These are phyloP conservation scores for Alopecurus myosuroides DNA, from an alignment of 176 grass and related monocot species.

Conservation along the genomic window DNA sequence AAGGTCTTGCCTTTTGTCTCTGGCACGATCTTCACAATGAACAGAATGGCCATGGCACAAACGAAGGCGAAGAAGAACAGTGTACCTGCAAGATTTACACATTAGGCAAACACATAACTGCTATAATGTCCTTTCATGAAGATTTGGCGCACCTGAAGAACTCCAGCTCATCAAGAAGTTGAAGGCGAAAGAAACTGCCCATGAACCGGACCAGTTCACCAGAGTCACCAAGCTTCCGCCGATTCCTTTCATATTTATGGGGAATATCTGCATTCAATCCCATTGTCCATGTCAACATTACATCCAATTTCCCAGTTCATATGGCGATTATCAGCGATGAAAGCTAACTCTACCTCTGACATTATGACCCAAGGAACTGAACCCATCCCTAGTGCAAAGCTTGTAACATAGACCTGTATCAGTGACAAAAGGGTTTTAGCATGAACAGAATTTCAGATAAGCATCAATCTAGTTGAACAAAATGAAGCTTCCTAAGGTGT, in stretches of 20 bases:
- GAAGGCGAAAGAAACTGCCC: conserved; percentile 46
- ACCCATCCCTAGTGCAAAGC: conserved; percentile 61
- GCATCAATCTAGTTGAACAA: neutral
- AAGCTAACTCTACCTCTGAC: conserved; percentile 42
- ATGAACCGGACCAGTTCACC: conserved; percentile 50
- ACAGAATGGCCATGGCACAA: conserved; percentile 23
- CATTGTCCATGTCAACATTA: neutral
- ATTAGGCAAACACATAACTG: neutral
- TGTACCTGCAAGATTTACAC: neutral
- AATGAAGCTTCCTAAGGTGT: neutral
- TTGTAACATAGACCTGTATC: conserved; percentile 45
- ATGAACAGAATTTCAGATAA: neutral
- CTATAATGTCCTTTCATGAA: neutral
- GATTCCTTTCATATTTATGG: conserved; percentile 46
- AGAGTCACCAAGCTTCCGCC: conserved; percentile 49
- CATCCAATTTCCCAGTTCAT: neutral
- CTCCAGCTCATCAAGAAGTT: conserved; percentile 65
- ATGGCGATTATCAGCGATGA: no score
- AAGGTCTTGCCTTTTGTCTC: conserved; percentile 42
- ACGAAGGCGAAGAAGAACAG: conserved; percentile 28
- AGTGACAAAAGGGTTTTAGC: neutral
- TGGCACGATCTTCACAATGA: conserved; percentile 25
- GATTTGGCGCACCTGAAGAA: conserved; percentile 31
- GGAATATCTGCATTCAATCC: conserved; percentile 49
- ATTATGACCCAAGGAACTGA: conserved; percentile 64